phyloP scores from a whole-genome alignment of 1,139 yeast species.

The Arxiozyma slooffiae region DNA sequence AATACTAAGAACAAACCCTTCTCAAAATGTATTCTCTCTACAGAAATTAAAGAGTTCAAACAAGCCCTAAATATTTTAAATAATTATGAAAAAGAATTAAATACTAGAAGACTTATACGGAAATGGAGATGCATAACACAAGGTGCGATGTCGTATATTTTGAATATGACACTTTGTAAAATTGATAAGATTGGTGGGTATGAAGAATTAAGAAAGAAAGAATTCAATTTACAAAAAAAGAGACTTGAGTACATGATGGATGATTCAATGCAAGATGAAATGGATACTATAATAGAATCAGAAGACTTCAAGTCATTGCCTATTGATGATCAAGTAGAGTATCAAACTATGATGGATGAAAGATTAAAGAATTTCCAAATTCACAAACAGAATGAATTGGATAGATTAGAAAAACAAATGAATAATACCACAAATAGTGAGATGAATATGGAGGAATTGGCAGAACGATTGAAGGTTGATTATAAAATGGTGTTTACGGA shows the following conservation, averaged over 20 bases:
- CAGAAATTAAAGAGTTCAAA: slow-evolving; percentile 28
- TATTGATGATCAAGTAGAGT: slow-evolving; percentile 30
- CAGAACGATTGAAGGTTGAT: slow-evolving; percentile 35
- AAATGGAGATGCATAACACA: slow-evolving; percentile 41
- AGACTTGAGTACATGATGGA: slow-evolving; percentile 31
- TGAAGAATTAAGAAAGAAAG: slow-evolving; percentile 33
- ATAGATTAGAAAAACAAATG: slow-evolving; percentile 22
- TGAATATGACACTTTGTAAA: slow-evolving; percentile 35
- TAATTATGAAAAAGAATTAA: slow-evolving; percentile 22
- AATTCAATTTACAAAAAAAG: slow-evolving; percentile 30
- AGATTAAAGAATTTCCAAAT: slow-evolving; percentile 17
- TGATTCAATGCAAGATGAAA: slow-evolving; percentile 31
- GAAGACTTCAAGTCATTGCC: slow-evolving; percentile 32
- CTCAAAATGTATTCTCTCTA: slow-evolving; percentile 6
- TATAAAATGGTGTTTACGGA: slow-evolving; percentile 31
- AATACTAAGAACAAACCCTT: background rate
- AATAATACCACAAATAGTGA: slow-evolving; percentile 24
- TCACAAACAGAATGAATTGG: slow-evolving; percentile 20
- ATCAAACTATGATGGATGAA: slow-evolving; percentile 22
- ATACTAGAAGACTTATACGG: slow-evolving; percentile 27
- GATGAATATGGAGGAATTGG: slow-evolving; percentile 38
- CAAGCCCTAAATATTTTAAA: slow-evolving; percentile 32
- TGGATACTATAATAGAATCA: slow-evolving; percentile 32
- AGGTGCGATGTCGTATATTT: slow-evolving; percentile 36
- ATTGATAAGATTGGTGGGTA: slow-evolving; percentile 40